These are phyloP conservation scores for Salix koriyanagi DNA, from an alignment of 345 rosid species.

Conservation along the genomic window DNA sequence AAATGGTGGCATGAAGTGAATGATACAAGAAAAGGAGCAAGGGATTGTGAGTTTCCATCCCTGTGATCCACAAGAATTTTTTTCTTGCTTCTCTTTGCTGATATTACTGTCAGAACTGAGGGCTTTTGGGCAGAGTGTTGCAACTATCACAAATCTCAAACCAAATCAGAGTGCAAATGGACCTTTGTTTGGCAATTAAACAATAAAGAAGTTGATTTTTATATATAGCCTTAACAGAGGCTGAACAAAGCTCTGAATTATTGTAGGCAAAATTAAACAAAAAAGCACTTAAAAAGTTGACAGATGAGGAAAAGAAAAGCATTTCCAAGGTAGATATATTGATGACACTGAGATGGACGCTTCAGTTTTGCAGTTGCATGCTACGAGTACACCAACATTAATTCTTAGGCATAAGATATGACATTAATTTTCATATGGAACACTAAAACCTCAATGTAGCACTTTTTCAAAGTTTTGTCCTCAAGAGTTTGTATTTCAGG, in stretches of 20 bases:
- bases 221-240: background rate
- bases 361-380: background rate
- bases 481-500: background rate
- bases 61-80: background rate
- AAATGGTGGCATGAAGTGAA: background rate
- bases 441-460: background rate
- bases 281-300: background rate
- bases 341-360: background rate
- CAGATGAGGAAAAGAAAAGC: background rate
- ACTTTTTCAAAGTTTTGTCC: background rate
- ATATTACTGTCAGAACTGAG: background rate
- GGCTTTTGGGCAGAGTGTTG: background rate
- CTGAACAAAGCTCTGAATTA: background rate
- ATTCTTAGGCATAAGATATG: background rate
- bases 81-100: background rate
- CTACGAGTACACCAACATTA: background rate
- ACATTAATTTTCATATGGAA: background rate
- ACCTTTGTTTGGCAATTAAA: background rate
- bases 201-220: background rate
- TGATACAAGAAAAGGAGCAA: background rate
- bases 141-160: background rate
- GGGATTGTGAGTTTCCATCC: background rate
- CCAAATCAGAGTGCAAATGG: background rate
- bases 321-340: background rate
- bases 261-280: background rate